These are phyloP conservation scores for Mrakiaceae sp. DNA, from an alignment of 1,284 basidiomycete species.

Conservation along the genomic window DNA sequence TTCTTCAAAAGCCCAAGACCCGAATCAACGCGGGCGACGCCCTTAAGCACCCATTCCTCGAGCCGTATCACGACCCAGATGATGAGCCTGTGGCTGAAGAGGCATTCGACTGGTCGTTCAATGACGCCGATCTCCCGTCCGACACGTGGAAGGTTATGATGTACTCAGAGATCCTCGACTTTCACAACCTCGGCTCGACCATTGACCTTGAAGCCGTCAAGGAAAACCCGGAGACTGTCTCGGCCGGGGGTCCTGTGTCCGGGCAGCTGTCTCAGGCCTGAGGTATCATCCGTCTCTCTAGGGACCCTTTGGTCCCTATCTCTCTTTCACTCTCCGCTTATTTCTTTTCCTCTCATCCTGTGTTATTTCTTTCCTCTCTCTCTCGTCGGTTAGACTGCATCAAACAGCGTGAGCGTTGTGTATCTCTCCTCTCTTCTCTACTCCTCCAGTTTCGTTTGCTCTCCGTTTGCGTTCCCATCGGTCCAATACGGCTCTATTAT, in stretches of 20 bases:
- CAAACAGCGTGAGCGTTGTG: too few relatives aligned
- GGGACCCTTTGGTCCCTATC: too few relatives aligned
- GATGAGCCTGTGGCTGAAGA: slow-evolving; percentile 91
- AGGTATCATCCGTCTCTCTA: background rate
- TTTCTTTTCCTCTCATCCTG: background rate
- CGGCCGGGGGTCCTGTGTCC: background rate
- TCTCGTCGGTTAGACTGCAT: background rate
- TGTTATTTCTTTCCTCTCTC: background rate
- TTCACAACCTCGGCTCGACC: slow-evolving; percentile 41
- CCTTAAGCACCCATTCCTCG: slow-evolving; percentile 83
- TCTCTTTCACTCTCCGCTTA: background rate
- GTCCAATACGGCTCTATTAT: too few relatives aligned
- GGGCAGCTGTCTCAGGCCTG: background rate
- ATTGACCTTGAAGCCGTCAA: slow-evolving; percentile 30
- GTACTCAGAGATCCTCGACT: slow-evolving; percentile 81
- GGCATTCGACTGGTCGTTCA: slow-evolving; percentile 98
- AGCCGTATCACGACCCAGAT: slow-evolving; percentile 95
- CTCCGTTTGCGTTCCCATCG: too few relatives aligned
- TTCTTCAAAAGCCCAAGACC: slow-evolving; percentile 51
- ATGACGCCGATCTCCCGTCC: slow-evolving; percentile 94
- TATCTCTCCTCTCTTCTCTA: too few relatives aligned
- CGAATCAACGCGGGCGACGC: slow-evolving; percentile 87
- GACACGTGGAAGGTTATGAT: slow-evolving; percentile 99
- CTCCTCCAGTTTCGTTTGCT: too few relatives aligned
- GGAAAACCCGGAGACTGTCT: slow-evolving; percentile 18